Evolutionary conservation across 1,284 basidiomycete species (phyloP).

Genomic region (Neonothopanus nambi): DNA sequence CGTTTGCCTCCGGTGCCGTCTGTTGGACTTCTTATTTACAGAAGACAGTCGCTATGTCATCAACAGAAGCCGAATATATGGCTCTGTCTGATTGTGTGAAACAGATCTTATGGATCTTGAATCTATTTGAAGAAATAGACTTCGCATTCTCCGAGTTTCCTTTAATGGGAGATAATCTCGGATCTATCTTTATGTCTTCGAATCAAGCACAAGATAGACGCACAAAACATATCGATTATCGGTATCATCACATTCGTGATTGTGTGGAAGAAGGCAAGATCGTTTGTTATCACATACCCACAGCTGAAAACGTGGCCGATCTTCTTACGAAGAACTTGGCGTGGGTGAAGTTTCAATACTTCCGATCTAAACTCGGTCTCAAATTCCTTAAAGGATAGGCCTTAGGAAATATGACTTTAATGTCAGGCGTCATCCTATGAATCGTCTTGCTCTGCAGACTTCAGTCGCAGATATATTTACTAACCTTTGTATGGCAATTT

Average conservation of each 20-base stretch:
- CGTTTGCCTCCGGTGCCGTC: constrained; percentile 21
- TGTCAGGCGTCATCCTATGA: no score
- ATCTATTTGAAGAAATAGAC: not conserved
- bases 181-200: constrained; percentile 30
- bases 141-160: no score
- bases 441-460: no score
- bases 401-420: no score
- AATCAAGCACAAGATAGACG: constrained; percentile 30
- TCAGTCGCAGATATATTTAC: no score
- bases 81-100: constrained; percentile 24
- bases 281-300: constrained; percentile 17
- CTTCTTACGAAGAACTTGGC: constrained; percentile 27
- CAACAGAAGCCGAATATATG: constrained; percentile 36
- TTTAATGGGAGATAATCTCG: constrained; percentile 41
- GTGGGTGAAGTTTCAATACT: not conserved
- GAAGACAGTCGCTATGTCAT: constrained; percentile 28
- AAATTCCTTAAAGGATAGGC: no score
- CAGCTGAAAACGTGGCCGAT: constrained; percentile 26
- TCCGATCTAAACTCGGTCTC: no score
- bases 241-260: constrained; percentile 37
- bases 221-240: constrained; percentile 43
- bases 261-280: constrained; percentile 21
- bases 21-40: constrained; percentile 29
- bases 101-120: no score
- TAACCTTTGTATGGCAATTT: no score